Evolutionary conservation across 129 eudicot genomes (phyloP), one percentile per base, ranked within the genome.

Genomic region (Lonicera japonica): DNA sequence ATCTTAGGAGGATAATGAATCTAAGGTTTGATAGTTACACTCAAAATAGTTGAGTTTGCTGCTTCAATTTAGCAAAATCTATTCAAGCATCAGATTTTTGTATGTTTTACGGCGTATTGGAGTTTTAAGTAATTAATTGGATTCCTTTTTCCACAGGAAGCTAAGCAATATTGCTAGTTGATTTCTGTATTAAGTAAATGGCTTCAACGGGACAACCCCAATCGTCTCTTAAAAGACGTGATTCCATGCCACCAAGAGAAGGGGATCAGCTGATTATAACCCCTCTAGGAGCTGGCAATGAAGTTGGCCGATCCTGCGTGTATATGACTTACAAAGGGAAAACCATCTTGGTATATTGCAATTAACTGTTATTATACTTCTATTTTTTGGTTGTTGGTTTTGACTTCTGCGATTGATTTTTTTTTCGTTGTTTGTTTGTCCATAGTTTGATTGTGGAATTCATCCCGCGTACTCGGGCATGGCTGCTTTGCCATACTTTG

Each of bases 401-500:
- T 61, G 1, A 11, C 21, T 60, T 47, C 51, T 46, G 23, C 11
- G 29, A 5, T 48, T 55, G 63, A 15, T 22, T 53, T 36, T 52
- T n/a, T 17, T 53, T 9, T 25, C 20, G 38, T 24, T 43, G 8
- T 21, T 41, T 50, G 14, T 54, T 24, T 67, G 5, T 22, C 66
- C 74, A 34, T 68, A 87, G 98, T 92, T 92, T 65, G 98, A 92
- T 54, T 92, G 98, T 69, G 98, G 98, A 54, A 92, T 92, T 76
- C 98, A 92, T 73, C 98, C 98, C 5, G 98, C 83, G 25, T 92
- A 80, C 69, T 92, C 98, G 51, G 96, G 98, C 40, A 92, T 92
- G 98, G 90, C 98, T 51, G 98, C 98, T 11, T 78, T 92, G 80
- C 98, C 98, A 11, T 92, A 92, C 69, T 92, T 92, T 60, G 98